Evolutionary conservation across 345 rosid genomes (phyloP).

Genomic region (Corymbia maculata): DNA sequence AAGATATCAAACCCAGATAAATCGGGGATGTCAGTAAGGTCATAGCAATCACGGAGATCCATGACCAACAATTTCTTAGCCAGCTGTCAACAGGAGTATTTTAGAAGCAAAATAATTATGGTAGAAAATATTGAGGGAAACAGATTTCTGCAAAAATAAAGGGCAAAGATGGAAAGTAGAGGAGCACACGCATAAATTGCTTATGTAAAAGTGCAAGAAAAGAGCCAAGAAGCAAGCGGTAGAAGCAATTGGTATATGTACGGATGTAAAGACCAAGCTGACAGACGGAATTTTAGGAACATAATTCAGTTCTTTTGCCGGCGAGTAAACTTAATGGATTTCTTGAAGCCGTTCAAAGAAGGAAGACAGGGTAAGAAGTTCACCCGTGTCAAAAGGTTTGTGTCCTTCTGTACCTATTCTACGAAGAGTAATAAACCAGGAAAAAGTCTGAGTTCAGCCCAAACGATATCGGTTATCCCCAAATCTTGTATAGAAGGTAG

Average conservation of each 20-base stretch:
- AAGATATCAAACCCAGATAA: slow-evolving; percentile 15
- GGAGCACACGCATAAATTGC: neutral
- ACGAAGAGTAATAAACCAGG: neutral
- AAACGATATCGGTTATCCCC: neutral
- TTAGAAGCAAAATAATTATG: neutral
- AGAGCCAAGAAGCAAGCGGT: neutral
- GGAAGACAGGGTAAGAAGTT: neutral
- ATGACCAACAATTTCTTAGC: slow-evolving; percentile 32
- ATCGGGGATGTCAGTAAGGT: slow-evolving; percentile 29
- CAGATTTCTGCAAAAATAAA: neutral
- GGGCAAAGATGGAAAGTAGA: neutral
- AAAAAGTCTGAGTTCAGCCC: neutral
- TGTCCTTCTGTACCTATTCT: neutral
- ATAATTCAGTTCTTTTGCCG: neutral
- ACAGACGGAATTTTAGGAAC: neutral
- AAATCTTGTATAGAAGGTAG: neutral
- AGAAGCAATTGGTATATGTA: neutral
- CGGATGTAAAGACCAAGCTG: neutral
- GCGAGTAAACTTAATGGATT: neutral
- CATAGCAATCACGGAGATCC: slow-evolving; percentile 24
- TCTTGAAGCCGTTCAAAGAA: neutral
- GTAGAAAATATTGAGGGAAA: neutral
- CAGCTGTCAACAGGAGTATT: neutral
- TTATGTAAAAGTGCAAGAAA: neutral
- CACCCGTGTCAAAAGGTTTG: neutral